Percentiles rank a stretch among this genome's conserved stretches.
Evolutionary conservation across 345 rosid genomes (phyloP).

Genomic region (Moricandia moricandioides): DNA sequence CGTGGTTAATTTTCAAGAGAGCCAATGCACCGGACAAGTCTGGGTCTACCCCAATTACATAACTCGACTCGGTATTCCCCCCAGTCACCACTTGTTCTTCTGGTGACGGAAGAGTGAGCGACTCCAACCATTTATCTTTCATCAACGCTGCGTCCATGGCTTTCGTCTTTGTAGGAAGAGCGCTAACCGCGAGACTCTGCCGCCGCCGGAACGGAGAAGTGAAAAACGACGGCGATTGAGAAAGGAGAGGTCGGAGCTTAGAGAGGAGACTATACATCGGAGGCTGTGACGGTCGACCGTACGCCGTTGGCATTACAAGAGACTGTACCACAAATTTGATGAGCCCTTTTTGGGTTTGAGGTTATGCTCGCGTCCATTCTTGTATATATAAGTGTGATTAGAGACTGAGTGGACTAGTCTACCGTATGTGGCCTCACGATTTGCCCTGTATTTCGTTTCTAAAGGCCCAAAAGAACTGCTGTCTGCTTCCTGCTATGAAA

Average conservation of each 20-base stretch:
- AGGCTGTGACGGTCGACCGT: conserved; percentile 18
- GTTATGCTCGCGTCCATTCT: neutral
- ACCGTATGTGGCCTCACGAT: no score
- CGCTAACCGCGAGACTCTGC: conserved; percentile 2
- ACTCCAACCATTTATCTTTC: conserved; percentile 62
- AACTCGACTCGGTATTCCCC: conserved; percentile 36
- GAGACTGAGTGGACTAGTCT: no score
- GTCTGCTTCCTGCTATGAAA: no score
- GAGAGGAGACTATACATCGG: conserved; percentile 36
- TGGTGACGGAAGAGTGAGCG: conserved; percentile 47
- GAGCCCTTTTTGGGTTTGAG: neutral
- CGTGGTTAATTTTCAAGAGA: conserved; percentile 48
- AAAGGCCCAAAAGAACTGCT: no score
- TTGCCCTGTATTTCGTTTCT: no score
- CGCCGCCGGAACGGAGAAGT: neutral
- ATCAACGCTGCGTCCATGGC: conserved; percentile 39
- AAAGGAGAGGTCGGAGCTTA: conserved; percentile 36
- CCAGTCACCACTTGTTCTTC: conserved; percentile 22
- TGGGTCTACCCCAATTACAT: conserved; percentile 80
- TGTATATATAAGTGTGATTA: no score
- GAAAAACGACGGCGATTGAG: neutral
- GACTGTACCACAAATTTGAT: neutral
- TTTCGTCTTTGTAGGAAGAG: conserved; percentile 16
- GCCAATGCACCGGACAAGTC: conserved; percentile 83
- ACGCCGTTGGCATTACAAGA: conserved; percentile 23